These are phyloP conservation scores for Cryptosporidium ryanae DNA, from an alignment of 169 alveolate species.

Conservation along the genomic window DNA sequence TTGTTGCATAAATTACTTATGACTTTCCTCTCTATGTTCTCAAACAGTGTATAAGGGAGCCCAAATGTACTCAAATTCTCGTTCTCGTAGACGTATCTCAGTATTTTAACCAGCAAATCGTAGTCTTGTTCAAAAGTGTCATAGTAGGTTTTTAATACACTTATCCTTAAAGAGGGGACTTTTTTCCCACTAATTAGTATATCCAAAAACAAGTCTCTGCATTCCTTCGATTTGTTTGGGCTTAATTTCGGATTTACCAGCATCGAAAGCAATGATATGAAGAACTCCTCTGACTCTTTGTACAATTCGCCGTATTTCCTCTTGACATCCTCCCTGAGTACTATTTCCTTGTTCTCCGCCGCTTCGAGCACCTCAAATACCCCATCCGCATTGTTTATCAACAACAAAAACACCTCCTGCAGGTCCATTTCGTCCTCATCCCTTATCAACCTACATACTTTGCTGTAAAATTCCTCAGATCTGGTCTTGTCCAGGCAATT, in stretches of 20 bases:
- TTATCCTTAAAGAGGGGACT: constrained; percentile 25
- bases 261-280: constrained; percentile 30
- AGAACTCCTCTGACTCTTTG: constrained; percentile 69
- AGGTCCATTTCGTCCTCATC: constrained; percentile 27
- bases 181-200: constrained; percentile 11
- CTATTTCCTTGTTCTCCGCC: constrained; percentile 20
- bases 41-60: not conserved
- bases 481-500: constrained; percentile 34
- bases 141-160: constrained; percentile 30
- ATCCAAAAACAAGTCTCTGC: constrained; percentile 21
- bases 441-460: constrained; percentile 45
- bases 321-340: constrained; percentile 44
- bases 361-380: constrained; percentile 47
- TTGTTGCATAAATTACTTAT: not conserved
- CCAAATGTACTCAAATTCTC: not conserved
- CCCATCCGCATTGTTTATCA: constrained; percentile 8
- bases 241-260: constrained; percentile 53
- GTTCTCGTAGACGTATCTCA: constrained; percentile 1
- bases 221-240: not conserved
- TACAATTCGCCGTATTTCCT: constrained; percentile 42
- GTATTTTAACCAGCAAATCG: constrained; percentile 19
- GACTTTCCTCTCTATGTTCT: constrained; percentile 39
- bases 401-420: constrained; percentile 3
- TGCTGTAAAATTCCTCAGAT: constrained; percentile 18
- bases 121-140: constrained; percentile 40